phyloP scores from a whole-genome alignment of 768 basidiomycete genomes.

The Leucosporidium scottii region DNA sequence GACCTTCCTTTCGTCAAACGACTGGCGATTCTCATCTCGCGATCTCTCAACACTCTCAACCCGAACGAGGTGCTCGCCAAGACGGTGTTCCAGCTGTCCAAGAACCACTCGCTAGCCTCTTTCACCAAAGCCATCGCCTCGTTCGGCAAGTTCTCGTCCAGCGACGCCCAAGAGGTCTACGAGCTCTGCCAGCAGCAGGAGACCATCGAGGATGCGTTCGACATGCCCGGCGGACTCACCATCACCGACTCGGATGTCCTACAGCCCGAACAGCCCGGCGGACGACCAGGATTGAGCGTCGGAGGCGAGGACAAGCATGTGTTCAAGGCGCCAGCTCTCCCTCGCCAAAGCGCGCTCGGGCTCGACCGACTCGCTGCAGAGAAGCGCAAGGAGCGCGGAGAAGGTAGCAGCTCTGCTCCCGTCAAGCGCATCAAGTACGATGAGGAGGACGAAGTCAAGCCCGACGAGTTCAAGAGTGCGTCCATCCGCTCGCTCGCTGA shows the following conservation, averaged over 20 bases:
- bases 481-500: neutral
- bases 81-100: slow-evolving; percentile 62
- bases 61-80: slow-evolving; percentile 76
- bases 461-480: slow-evolving; percentile 71
- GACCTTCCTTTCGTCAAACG: slow-evolving; percentile 53
- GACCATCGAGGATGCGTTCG: slow-evolving; percentile 23
- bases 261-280: slow-evolving; percentile 24
- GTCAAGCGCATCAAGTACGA: slow-evolving; percentile 60
- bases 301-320: slow-evolving; percentile 56
- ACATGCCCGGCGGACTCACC: slow-evolving; percentile 3
- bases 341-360: slow-evolving; percentile 71
- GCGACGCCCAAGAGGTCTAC: slow-evolving; percentile 65
- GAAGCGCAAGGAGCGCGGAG: slow-evolving; percentile 52
- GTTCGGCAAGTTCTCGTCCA: slow-evolving; percentile 79
- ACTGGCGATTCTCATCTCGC: slow-evolving; percentile 68
- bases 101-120: slow-evolving; percentile 7
- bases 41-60: slow-evolving; percentile 69
- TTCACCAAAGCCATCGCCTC: slow-evolving; percentile 56
- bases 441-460: slow-evolving; percentile 47
- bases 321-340: slow-evolving; percentile 72
- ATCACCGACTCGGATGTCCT: slow-evolving; percentile 35
- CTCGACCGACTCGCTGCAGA: slow-evolving; percentile 81
- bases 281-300: slow-evolving; percentile 38
- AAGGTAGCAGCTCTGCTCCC: slow-evolving; percentile 47
- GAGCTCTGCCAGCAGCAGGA: slow-evolving; percentile 21